Evolutionary conservation across 345 rosid genomes (phyloP).

Genomic region (Linum trigynum): DNA sequence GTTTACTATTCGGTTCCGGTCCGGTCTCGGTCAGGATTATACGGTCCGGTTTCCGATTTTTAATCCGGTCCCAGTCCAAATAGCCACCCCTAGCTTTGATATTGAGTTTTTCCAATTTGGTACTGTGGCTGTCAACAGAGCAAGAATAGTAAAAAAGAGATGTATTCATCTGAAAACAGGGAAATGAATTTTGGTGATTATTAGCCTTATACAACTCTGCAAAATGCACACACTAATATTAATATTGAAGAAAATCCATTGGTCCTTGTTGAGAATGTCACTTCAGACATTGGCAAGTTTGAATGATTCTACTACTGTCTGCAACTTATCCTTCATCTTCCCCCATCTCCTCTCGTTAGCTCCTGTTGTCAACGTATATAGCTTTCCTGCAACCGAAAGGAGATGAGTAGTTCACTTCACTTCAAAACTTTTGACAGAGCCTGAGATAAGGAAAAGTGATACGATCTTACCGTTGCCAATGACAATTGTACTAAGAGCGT

Average conservation of each 20-base stretch:
- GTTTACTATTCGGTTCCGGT: too few species aligned
- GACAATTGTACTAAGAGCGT: slow-evolving; percentile 63
- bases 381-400: slow-evolving; percentile 44
- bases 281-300: slow-evolving; percentile 42
- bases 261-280: slow-evolving; percentile 3
- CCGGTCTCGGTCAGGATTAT: too few species aligned
- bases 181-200: background rate
- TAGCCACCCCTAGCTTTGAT: too few species aligned
- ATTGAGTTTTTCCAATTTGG: too few species aligned
- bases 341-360: slow-evolving; percentile 89
- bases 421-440: too few species aligned
- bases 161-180: too few species aligned
- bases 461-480: slow-evolving; percentile 58
- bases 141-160: too few species aligned
- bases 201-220: slow-evolving; percentile 1
- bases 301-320: slow-evolving; percentile 66
- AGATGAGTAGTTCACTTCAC: too few species aligned
- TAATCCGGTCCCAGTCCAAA: too few species aligned
- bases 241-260: background rate
- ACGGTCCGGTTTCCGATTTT: too few species aligned
- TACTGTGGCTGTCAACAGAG: too few species aligned
- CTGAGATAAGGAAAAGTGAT: background rate
- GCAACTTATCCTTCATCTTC: slow-evolving; percentile 80
- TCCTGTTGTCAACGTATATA: slow-evolving; percentile 77
- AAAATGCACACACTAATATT: slow-evolving; percentile 12